A percentile compares a stretch with the other conserved stretches of the same genome.
Evolutionary conservation across 139 green algal species (phyloP).

Genomic region (Chlorella sp.): DNA sequence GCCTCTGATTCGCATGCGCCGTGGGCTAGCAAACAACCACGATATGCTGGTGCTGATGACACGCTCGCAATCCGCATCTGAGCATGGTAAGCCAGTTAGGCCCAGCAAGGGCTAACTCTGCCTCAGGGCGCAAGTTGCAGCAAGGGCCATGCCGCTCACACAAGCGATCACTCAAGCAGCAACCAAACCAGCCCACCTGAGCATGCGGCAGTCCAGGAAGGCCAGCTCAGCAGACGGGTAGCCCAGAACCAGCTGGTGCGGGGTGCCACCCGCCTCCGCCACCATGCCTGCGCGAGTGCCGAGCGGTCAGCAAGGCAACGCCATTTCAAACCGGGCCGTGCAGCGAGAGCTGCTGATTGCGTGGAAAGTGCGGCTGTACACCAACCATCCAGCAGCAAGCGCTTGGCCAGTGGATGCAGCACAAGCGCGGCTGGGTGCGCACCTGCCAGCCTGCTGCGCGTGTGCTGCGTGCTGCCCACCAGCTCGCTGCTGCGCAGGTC

Average conservation of each 20-base stretch:
- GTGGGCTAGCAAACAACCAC: too few species aligned
- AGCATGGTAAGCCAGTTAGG: too few species aligned
- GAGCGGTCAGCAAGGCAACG: neutral
- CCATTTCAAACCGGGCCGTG: neutral
- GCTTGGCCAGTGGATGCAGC: neutral
- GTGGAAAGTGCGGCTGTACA: too few species aligned
- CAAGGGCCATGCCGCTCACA: too few species aligned
- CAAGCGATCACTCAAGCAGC: neutral
- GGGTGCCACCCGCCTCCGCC: conserved; percentile 65
- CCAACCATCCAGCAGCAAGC: too few species aligned
- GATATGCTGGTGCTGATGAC: neutral
- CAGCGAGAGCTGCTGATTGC: neutral
- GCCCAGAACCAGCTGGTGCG: conserved; percentile 62
- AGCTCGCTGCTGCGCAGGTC: conserved; percentile 66
- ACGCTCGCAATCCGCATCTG: too few species aligned
- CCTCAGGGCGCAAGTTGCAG: too few species aligned
- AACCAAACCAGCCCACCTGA: neutral
- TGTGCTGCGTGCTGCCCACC: conserved; percentile 48
- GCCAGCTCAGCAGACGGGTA: conserved; percentile 68
- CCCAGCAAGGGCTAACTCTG: too few species aligned
- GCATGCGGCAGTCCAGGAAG: conserved; percentile 82
- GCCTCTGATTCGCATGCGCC: too few species aligned
- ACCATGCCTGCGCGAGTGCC: conserved; percentile 51
- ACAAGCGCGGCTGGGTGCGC: neutral
- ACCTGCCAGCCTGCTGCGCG: conserved; percentile 28